Evolutionary conservation across 805 yeast genomes (phyloP).

Genomic region (Candida loeiensis): DNA sequence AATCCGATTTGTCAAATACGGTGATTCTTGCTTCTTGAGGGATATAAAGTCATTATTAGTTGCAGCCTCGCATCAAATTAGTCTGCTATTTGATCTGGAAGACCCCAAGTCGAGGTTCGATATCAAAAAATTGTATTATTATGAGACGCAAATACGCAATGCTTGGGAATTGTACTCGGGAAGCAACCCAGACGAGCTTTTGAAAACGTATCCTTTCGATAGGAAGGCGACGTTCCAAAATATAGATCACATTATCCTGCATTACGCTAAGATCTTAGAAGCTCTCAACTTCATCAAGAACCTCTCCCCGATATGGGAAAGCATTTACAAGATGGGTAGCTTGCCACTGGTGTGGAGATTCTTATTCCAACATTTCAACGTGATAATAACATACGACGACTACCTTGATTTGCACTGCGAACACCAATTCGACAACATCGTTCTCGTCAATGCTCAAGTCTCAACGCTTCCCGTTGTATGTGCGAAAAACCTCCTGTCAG

Average conservation of each 20-base stretch:
- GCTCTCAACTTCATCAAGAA: slow-evolving; percentile 4
- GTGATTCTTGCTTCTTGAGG: slow-evolving; percentile 6
- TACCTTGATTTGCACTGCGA: slow-evolving; percentile 5
- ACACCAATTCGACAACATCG: slow-evolving; percentile 8
- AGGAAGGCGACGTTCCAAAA: neutral
- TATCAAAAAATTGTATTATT: slow-evolving; percentile 7
- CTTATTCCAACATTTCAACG: slow-evolving; percentile 9
- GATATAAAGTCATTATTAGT: neutral
- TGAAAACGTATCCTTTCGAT: slow-evolving; percentile 10
- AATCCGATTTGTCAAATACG: slow-evolving; percentile 7
- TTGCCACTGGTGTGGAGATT: slow-evolving; percentile 9
- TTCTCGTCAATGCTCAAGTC: slow-evolving; percentile 8
- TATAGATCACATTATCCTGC: slow-evolving; percentile 8
- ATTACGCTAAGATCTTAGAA: slow-evolving; percentile 4
- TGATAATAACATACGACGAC: slow-evolving; percentile 11
- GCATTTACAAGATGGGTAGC: neutral
- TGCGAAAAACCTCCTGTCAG: neutral
- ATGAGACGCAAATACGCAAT: slow-evolving; percentile 10
- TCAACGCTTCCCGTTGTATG: slow-evolving; percentile 6
- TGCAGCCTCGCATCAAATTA: slow-evolving; percentile 18
- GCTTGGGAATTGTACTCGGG: slow-evolving; percentile 9
- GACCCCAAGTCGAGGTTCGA: slow-evolving; percentile 17
- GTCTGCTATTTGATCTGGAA: slow-evolving; percentile 29
- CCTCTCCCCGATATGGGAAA: slow-evolving; percentile 10
- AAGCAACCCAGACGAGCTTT: neutral